These are phyloP conservation scores for Penicillium alfredii DNA, from an alignment of 495 filamentous ascomycete genomes.

Conservation along the genomic window DNA sequence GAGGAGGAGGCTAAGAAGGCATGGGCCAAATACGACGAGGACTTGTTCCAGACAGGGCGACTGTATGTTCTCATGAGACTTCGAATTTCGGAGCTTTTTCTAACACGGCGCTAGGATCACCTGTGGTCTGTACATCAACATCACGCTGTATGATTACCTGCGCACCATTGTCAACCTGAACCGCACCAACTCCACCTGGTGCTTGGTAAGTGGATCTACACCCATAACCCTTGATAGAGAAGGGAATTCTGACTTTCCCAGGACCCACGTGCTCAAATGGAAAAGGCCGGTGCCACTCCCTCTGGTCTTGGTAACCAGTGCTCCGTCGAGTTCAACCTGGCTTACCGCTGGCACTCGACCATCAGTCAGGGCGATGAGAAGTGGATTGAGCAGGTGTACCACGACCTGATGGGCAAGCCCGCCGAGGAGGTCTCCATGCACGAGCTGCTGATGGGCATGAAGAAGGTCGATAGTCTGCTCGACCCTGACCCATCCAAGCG, in stretches of 20 bases:
- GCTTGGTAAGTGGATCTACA: slow-evolving; percentile 45
- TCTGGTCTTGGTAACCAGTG: slow-evolving; percentile 66
- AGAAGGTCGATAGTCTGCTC: slow-evolving; percentile 44
- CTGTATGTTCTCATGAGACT: slow-evolving; percentile 31
- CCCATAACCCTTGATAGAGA: neutral
- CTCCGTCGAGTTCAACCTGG: slow-evolving; percentile 65
- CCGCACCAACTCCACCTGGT: slow-evolving; percentile 70
- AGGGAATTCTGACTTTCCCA: too few species aligned
- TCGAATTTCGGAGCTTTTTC: neutral
- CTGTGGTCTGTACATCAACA: slow-evolving; percentile 80
- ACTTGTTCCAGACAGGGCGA: slow-evolving; percentile 77
- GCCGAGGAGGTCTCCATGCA: slow-evolving; percentile 45
- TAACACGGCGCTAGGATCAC: slow-evolving; percentile 46
- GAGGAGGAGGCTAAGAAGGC: slow-evolving; percentile 50
- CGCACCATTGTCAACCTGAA: slow-evolving; percentile 82
- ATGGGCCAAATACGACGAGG: slow-evolving; percentile 70
- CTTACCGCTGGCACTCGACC: slow-evolving; percentile 67
- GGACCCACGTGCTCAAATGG: slow-evolving; percentile 43
- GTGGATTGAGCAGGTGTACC: slow-evolving; percentile 58
- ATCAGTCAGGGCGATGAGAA: slow-evolving; percentile 57
- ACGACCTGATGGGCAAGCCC: slow-evolving; percentile 50
- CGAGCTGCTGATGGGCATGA: slow-evolving; percentile 49
- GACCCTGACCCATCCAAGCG: slow-evolving; percentile 49
- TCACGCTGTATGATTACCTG: slow-evolving; percentile 75
- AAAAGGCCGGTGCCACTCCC: slow-evolving; percentile 51